These are phyloP conservation scores for Piromyces finnis DNA, from an alignment of 192 early-diverging fungal genomes.

Conservation along the genomic window DNA sequence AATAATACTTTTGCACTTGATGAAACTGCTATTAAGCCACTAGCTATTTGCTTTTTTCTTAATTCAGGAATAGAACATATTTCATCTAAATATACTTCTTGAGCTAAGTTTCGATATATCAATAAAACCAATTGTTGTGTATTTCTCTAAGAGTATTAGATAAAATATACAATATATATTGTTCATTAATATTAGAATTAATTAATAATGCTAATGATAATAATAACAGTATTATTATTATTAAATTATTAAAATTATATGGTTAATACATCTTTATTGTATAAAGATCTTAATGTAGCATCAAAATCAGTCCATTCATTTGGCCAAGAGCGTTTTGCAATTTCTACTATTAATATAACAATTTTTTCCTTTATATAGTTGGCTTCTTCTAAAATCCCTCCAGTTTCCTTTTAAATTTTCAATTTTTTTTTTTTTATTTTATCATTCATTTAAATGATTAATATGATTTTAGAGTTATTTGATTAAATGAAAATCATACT, in stretches of 20 bases:
- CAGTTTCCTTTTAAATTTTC: not conserved
- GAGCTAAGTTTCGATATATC: constrained; percentile 25
- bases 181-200: no score
- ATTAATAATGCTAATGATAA: no score
- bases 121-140: constrained; percentile 29
- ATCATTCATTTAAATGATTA: no score
- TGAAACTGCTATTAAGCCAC: constrained; percentile 24
- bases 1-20: constrained; percentile 4
- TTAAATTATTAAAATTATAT: not conserved
- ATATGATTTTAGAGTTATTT: no score
- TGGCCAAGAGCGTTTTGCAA: constrained; percentile 44
- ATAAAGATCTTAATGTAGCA: constrained; percentile 17
- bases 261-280: constrained; percentile 10
- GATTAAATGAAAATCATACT: not conserved
- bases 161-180: no score
- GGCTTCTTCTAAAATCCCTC: constrained; percentile 2
- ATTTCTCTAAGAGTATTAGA: constrained; percentile 14
- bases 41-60: constrained; percentile 32
- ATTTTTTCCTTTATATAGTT: constrained; percentile 40
- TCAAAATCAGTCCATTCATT: constrained; percentile 38
- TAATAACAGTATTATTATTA: not conserved
- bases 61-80: constrained; percentile 28
- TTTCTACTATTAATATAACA: constrained; percentile 28
- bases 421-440: no score
- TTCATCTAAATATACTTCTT: constrained; percentile 45